phyloP scores from a whole-genome alignment of 1,139 yeast genomes.

The Debaryomyces psychrophilus region DNA sequence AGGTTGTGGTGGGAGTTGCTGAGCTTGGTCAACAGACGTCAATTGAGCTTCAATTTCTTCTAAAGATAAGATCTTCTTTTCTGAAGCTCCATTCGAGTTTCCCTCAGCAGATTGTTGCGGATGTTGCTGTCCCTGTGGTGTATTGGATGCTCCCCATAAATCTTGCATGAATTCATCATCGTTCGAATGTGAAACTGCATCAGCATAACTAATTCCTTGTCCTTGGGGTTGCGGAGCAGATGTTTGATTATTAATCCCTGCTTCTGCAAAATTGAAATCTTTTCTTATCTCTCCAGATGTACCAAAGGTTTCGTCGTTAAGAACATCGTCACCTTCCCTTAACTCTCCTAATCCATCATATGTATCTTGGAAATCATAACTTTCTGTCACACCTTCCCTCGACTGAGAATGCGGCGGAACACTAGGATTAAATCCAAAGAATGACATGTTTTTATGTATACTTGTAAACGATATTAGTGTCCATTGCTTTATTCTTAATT shows the following conservation, averaged over 20 bases:
- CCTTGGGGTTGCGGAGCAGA: slow-evolving; percentile 26
- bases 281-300: slow-evolving; percentile 57
- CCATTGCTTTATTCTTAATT: slow-evolving; percentile 5
- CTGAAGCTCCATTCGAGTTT: slow-evolving; percentile 21
- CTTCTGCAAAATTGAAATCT: slow-evolving; percentile 72
- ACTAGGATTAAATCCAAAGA: slow-evolving; percentile 57
- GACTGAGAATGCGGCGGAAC: slow-evolving; percentile 37
- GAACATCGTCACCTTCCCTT: slow-evolving; percentile 77
- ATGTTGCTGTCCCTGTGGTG: slow-evolving; percentile 27
- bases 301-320: slow-evolving; percentile 91
- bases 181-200: slow-evolving; percentile 49
- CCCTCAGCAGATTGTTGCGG: slow-evolving; percentile 1
- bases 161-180: slow-evolving; percentile 56
- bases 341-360: slow-evolving; percentile 78
- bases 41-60: slow-evolving; percentile 81
- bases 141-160: slow-evolving; percentile 48
- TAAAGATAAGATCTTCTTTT: slow-evolving; percentile 59
- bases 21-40: slow-evolving; percentile 47
- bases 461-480: not conserved
- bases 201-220: slow-evolving; percentile 54
- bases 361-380: slow-evolving; percentile 79
- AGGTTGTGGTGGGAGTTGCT: slow-evolving; percentile 29
- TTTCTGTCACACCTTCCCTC: slow-evolving; percentile 24
- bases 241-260: slow-evolving; percentile 26
- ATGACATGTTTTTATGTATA: slow-evolving; percentile 45